Conservation (phyloP, 2,329 filamentous ascomycete genomes). For the Coniella lustricola region DNA sequence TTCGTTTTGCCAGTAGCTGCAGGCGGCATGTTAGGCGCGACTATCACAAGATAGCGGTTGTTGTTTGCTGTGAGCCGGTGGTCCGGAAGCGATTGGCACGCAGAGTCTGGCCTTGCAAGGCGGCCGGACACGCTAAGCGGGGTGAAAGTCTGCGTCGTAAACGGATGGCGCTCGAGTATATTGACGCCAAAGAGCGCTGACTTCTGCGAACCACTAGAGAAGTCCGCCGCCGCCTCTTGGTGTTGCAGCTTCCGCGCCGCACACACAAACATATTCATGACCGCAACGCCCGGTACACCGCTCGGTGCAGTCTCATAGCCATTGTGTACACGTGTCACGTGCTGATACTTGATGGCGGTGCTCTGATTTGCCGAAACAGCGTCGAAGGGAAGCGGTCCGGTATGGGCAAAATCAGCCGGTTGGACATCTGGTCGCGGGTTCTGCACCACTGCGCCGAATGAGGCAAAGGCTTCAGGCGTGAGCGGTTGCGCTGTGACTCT, state of each 20-base stretch:
- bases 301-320: slow-evolving; percentile 62
- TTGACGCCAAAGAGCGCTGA: slow-evolving; percentile 52
- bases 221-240: too few relatives aligned
- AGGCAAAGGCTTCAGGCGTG: slow-evolving; percentile 59
- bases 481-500: slow-evolving; percentile 58
- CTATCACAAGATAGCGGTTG: slow-evolving; percentile 70
- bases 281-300: slow-evolving; percentile 46
- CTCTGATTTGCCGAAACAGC: slow-evolving; percentile 72
- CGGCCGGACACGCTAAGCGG: slow-evolving; percentile 50
- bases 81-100: too few relatives aligned
- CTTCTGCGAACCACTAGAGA: too few relatives aligned
- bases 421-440: slow-evolving; percentile 58
- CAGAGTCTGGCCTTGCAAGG: not conserved
- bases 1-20: not conserved
- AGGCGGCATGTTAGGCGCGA: slow-evolving; percentile 62
- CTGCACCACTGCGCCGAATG: slow-evolving; percentile 77
- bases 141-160: slow-evolving; percentile 87
- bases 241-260: slow-evolving; percentile 51
- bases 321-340: slow-evolving; percentile 67
- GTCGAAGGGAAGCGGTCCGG: slow-evolving; percentile 32
- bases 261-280: slow-evolving; percentile 88
- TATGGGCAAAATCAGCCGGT: slow-evolving; percentile 32
- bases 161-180: slow-evolving; percentile 86
- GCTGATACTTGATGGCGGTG: slow-evolving; percentile 77
- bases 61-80: slow-evolving; percentile 26